Evolutionary conservation across 495 filamentous ascomycete species (phyloP).

Genomic region (Daldinia vernicosa): DNA sequence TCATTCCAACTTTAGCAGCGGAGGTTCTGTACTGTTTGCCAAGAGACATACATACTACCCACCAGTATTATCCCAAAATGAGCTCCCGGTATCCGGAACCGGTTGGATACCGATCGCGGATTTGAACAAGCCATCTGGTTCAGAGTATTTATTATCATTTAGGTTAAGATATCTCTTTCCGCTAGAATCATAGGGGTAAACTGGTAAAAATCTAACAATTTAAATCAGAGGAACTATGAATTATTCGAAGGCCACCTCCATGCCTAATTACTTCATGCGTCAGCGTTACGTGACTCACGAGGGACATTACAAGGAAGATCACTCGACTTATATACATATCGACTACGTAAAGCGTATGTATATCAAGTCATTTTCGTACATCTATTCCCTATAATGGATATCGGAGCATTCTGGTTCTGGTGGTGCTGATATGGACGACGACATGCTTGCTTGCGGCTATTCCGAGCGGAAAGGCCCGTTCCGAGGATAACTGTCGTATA

Average conservation of each 20-base stretch:
- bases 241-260: too few species aligned
- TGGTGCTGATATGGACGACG: not conserved
- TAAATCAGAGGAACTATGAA: not conserved
- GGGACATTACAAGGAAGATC: not conserved
- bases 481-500: not conserved
- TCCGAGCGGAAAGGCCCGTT: slow-evolving; percentile 1
- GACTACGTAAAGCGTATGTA: not conserved
- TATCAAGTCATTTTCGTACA: not conserved
- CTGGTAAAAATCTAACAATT: not conserved
- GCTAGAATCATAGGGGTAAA: not conserved
- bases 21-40: not conserved
- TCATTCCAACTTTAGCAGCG: not conserved
- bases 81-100: not conserved
- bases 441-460: not conserved
- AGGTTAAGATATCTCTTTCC: not conserved
- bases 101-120: not conserved
- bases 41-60: not conserved
- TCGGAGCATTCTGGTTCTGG: not conserved
- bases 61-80: not conserved
- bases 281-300: not conserved
- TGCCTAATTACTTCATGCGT: not conserved
- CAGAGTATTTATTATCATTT: not conserved
- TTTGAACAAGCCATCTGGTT: not conserved
- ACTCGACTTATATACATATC: not conserved
- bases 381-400: not conserved